Percentiles rank a stretch among this genome's conserved stretches.
Evolutionary conservation across 306 rosid species (phyloP).

Genomic region (Pyrus bretschneideri): DNA sequence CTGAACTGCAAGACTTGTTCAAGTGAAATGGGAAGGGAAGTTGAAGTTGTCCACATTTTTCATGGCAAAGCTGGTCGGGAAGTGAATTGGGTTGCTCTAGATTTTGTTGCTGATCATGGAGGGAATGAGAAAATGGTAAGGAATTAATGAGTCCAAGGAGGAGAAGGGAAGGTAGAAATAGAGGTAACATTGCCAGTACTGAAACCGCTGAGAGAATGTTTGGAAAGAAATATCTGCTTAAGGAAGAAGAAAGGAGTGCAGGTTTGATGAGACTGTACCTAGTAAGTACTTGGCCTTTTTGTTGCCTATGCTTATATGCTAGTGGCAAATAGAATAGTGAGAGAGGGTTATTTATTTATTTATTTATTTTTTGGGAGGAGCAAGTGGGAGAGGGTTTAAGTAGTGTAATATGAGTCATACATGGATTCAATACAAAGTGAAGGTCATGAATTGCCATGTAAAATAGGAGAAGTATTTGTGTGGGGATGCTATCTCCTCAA

Average conservation of each 20-base stretch:
- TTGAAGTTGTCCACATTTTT: conserved; percentile 58
- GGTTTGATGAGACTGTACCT: neutral
- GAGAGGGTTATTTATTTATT: neutral
- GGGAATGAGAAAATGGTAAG: conserved; percentile 37
- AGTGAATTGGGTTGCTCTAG: conserved; percentile 11
- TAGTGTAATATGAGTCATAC: neutral
- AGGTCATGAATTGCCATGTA: conserved; percentile 11
- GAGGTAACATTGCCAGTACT: conserved; percentile 32
- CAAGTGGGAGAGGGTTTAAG: neutral
- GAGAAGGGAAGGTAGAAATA: conserved; percentile 7
- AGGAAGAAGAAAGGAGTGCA: conserved; percentile 3
- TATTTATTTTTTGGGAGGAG: neutral
- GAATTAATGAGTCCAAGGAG: conserved; percentile 20
- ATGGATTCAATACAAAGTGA: conserved; percentile 1
- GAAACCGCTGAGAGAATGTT: conserved; percentile 10
- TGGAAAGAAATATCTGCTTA: neutral
- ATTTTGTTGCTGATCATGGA: conserved; percentile 23
- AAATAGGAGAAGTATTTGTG: neutral
- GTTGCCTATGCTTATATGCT: conserved; percentile 1
- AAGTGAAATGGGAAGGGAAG: conserved; percentile 80
- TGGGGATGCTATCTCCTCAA: neutral
- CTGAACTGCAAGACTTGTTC: conserved; percentile 49
- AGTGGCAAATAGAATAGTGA: neutral
- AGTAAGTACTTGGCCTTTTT: neutral
- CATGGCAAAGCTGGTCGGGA: conserved; percentile 34